A percentile compares a stretch with the other conserved stretches of the same genome.
These are phyloP conservation scores for Candida insectalens DNA, from an alignment of 805 yeast species.

Conservation along the genomic window DNA sequence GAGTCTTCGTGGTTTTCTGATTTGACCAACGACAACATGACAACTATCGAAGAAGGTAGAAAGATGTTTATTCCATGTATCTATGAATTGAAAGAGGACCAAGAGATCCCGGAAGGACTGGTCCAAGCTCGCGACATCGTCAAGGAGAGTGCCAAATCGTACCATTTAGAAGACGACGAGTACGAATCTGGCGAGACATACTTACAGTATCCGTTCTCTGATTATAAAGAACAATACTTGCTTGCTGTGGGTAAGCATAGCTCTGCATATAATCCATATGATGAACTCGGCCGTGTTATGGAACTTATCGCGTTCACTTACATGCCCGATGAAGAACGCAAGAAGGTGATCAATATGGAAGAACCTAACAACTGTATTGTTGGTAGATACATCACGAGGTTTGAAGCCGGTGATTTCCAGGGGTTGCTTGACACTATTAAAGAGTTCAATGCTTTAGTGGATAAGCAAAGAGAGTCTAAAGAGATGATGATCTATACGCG, in stretches of 20 bases:
- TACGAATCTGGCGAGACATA: conserved; percentile 17
- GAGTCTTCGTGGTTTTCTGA: conserved; percentile 8
- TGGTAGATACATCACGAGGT: conserved; percentile 27
- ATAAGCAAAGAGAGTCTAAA: conserved; percentile 24
- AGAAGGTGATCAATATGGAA: conserved; percentile 24
- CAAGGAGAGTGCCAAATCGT: conserved; percentile 11
- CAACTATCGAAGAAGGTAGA: conserved; percentile 8
- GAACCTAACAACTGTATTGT: conserved; percentile 29
- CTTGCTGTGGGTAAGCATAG: conserved; percentile 43
- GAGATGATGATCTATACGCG: conserved; percentile 12
- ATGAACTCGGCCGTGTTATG: conserved; percentile 47
- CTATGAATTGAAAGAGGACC: conserved; percentile 12
- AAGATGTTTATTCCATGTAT: conserved; percentile 14
- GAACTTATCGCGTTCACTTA: conserved; percentile 29
- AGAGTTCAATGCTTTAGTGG: conserved; percentile 34
- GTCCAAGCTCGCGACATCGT: conserved; percentile 14
- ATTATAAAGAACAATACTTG: conserved; percentile 38
- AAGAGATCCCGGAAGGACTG: conserved; percentile 8
- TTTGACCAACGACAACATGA: conserved; percentile 4
- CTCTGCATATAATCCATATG: conserved; percentile 49
- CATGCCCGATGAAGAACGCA: conserved; percentile 28
- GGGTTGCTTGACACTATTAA: conserved; percentile 19
- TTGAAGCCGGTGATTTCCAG: conserved; percentile 13
- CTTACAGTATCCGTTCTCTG: conserved; percentile 31
- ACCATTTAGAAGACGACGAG: conserved; percentile 20